These are phyloP conservation scores for Thalassiosira allenii DNA, from an alignment of 352 stramenopile genomes.

Conservation along the genomic window DNA sequence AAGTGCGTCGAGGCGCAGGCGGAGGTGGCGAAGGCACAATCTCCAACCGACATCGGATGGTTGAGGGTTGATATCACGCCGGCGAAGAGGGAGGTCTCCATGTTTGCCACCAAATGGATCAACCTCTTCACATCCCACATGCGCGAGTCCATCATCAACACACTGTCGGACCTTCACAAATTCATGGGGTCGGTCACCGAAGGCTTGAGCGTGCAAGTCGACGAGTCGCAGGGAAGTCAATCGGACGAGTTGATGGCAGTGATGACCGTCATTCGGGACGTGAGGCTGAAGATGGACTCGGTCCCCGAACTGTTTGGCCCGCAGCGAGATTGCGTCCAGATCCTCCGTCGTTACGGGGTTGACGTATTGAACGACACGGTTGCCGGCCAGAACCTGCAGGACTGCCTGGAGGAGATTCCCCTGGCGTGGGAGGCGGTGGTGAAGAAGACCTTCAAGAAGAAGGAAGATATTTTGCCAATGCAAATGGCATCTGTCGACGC, in stretches of 20 bases:
- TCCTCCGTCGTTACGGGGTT: constrained; percentile 95
- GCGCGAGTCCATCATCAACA: constrained; percentile 90
- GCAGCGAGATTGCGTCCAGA: constrained; percentile 91
- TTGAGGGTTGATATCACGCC: constrained; percentile 96
- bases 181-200: constrained; percentile 94
- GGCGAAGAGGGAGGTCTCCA: constrained; percentile 96
- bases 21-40: constrained; percentile 91
- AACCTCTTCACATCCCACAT: constrained; percentile 95
- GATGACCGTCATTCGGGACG: constrained; percentile 94
- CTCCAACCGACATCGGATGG: constrained; percentile 94
- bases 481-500: constrained; percentile 95
- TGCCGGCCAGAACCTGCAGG: constrained; percentile 71
- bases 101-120: constrained; percentile 96
- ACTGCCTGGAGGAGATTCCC: constrained; percentile 94
- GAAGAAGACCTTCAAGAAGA: constrained; percentile 98
- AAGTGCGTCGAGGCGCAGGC: constrained; percentile 94
- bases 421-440: constrained; percentile 98
- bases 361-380: constrained; percentile 81
- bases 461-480: constrained; percentile 97
- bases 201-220: constrained; percentile 91
- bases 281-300: constrained; percentile 91
- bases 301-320: constrained; percentile 89
- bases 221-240: constrained; percentile 90
- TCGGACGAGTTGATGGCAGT: constrained; percentile 93
- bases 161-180: constrained; percentile 87